These are phyloP conservation scores for Alnus rubra DNA, from an alignment of 306 rosid genomes.

Conservation along the genomic window DNA sequence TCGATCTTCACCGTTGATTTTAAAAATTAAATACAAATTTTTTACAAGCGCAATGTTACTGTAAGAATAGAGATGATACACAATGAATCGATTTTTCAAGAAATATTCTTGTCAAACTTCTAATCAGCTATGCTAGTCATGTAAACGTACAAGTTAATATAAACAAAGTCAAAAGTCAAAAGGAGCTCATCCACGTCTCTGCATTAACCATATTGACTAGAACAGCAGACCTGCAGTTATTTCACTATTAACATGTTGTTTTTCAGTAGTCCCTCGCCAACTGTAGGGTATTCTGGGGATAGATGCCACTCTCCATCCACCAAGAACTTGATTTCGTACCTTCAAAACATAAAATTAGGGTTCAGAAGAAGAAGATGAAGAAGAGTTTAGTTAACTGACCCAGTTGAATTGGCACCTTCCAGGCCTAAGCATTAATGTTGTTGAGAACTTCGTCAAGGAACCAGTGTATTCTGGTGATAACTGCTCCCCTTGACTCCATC, in stretches of 20 bases:
- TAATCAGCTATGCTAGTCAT: too few relatives aligned
- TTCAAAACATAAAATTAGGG: conserved; percentile 24
- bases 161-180: neutral
- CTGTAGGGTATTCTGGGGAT: conserved; percentile 70
- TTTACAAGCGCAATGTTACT: too few relatives aligned
- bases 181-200: neutral
- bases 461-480: conserved; percentile 82
- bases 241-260: conserved; percentile 78
- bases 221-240: conserved; percentile 26
- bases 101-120: too few relatives aligned
- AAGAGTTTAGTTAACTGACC: conserved; percentile 5
- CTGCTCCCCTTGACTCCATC: conserved; percentile 95
- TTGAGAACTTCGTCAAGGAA: conserved; percentile 72
- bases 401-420: conserved; percentile 59
- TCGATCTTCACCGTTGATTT: too few relatives aligned
- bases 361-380: conserved; percentile 20
- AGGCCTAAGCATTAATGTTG: conserved; percentile 75
- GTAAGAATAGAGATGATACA: too few relatives aligned
- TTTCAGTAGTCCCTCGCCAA: conserved; percentile 73
- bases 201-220: neutral
- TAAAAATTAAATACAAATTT: too few relatives aligned
- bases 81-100: too few relatives aligned
- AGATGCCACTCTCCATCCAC: conserved; percentile 92
- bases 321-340: conserved; percentile 93
- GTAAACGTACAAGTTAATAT: neutral